These are phyloP conservation scores for sweet orange (Citrus sinensis) DNA, from an alignment of 345 rosid genomes.

Conservation along the genomic window DNA sequence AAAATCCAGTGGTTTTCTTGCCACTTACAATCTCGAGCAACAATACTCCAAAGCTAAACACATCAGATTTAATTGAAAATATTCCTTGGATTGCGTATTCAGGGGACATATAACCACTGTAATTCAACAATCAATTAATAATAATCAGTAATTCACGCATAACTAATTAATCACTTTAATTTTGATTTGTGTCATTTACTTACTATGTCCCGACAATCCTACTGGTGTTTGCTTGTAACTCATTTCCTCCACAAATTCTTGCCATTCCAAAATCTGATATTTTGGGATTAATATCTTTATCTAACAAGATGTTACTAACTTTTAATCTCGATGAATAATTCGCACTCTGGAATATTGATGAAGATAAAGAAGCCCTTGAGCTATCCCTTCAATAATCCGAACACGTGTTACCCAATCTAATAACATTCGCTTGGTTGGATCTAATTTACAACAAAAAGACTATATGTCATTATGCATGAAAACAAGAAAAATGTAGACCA, in stretches of 20 bases:
- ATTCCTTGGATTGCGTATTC: slow-evolving; percentile 15
- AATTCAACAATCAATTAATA: background rate
- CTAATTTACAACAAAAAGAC: background rate
- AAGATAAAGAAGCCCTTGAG: slow-evolving; percentile 55
- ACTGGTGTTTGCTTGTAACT: background rate
- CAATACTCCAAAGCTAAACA: slow-evolving; percentile 4
- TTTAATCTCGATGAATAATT: slow-evolving; percentile 38
- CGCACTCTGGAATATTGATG: slow-evolving; percentile 42
- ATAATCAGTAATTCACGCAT: no score
- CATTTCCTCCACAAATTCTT: slow-evolving; percentile 7
- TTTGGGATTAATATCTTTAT: slow-evolving; percentile 41
- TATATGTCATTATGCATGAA: no score
- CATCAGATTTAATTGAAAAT: slow-evolving; percentile 8
- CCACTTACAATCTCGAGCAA: slow-evolving; percentile 34
- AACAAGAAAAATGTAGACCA: no score
- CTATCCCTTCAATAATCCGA: slow-evolving; percentile 39
- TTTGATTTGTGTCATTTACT: background rate
- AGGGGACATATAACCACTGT: slow-evolving; percentile 42
- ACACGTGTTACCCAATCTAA: slow-evolving; percentile 14
- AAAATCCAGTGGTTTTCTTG: slow-evolving; percentile 41
- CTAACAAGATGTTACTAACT: slow-evolving; percentile 47
- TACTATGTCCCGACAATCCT: slow-evolving; percentile 11
- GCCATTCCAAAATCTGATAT: slow-evolving; percentile 49
- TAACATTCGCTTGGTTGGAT: background rate
- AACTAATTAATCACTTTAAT: no score